These are phyloP conservation scores for Pachysandra terminalis DNA, from an alignment of 164 flowering plant genomes.

Conservation along the genomic window DNA sequence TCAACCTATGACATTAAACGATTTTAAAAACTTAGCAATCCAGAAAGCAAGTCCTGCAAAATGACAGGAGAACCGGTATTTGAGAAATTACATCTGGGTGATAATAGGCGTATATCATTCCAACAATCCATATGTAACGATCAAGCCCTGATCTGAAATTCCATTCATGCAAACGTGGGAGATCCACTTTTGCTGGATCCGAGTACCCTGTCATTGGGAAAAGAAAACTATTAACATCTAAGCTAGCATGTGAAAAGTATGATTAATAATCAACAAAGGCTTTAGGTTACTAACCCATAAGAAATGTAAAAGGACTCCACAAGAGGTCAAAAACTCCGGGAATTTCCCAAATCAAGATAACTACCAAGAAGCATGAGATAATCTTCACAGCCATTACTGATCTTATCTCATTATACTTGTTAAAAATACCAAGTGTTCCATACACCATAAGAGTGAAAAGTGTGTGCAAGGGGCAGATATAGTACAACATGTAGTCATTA, in stretches of 20 bases:
- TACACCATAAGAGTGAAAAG: no score
- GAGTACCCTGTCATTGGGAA: conserved; percentile 35
- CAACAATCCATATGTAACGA: no score
- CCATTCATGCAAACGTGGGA: conserved; percentile 93
- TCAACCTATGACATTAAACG: conserved; percentile 51
- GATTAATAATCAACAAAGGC: not conserved
- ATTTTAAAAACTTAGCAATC: not conserved
- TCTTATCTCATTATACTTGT: conserved; percentile 76
- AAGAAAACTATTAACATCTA: conserved; percentile 3
- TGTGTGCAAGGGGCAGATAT: conserved; percentile 99
- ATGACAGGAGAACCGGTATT: not conserved
- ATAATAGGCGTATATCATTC: conserved; percentile 93
- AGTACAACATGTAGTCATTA: conserved; percentile 91
- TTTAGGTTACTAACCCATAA: conserved; percentile 58
- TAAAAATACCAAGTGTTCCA: no score
- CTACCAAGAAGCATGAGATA: conserved; percentile 71
- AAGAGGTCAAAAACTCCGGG: conserved; percentile 75
- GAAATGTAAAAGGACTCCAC: conserved; percentile 83
- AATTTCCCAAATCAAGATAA: no score
- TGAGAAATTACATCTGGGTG: conserved; percentile 74
- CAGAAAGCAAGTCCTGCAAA: conserved; percentile 1
- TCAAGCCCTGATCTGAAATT: no score
- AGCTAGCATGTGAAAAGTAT: conserved; percentile 4
- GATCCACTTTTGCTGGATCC: conserved; percentile 78
- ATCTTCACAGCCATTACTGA: conserved; percentile 86